Evolutionary conservation across 441 rosid genomes (phyloP).

Genomic region (Jatropha multifida): DNA sequence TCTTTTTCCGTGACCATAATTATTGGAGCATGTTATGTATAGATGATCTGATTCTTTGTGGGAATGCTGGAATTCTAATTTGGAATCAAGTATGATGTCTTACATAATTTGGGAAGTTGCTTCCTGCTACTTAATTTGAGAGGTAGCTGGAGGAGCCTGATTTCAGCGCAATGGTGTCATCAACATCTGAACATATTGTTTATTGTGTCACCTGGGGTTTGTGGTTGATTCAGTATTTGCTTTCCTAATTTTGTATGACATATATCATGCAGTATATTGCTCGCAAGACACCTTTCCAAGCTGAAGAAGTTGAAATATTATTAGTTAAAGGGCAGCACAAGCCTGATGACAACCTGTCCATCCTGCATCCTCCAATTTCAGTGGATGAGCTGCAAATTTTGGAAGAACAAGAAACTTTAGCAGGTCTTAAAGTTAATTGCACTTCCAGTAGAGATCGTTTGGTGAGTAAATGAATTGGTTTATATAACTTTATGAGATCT

Average conservation of each 20-base stretch:
- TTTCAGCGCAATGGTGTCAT: no score
- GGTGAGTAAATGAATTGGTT: slow-evolving; percentile 45
- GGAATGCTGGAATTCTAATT: not conserved
- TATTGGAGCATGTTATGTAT: not conserved
- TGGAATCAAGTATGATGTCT: not conserved
- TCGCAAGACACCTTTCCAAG: slow-evolving; percentile 42
- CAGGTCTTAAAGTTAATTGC: slow-evolving; percentile 37
- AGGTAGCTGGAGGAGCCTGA: no score
- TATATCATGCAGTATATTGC: slow-evolving; percentile 49
- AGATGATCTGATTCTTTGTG: not conserved
- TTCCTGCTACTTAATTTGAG: no score
- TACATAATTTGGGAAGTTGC: not conserved
- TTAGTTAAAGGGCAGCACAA: slow-evolving; percentile 40
- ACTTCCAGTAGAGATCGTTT: slow-evolving; percentile 32
- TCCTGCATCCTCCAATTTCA: slow-evolving; percentile 20
- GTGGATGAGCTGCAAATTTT: slow-evolving; percentile 48
- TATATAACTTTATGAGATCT: slow-evolving; percentile 19
- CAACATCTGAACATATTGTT: not conserved
- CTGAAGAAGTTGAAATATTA: slow-evolving; percentile 51
- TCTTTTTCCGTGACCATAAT: slow-evolving; percentile 16
- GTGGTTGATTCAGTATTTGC: not conserved
- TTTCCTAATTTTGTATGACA: not conserved
- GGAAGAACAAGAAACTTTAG: slow-evolving; percentile 49
- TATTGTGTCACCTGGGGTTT: not conserved
- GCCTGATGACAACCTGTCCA: slow-evolving; percentile 28